Evolutionary conservation across 495 filamentous ascomycete species (phyloP), one percentile per base, ranked within the genome.

Genomic region (Talaromyces nanjingensis): DNA sequence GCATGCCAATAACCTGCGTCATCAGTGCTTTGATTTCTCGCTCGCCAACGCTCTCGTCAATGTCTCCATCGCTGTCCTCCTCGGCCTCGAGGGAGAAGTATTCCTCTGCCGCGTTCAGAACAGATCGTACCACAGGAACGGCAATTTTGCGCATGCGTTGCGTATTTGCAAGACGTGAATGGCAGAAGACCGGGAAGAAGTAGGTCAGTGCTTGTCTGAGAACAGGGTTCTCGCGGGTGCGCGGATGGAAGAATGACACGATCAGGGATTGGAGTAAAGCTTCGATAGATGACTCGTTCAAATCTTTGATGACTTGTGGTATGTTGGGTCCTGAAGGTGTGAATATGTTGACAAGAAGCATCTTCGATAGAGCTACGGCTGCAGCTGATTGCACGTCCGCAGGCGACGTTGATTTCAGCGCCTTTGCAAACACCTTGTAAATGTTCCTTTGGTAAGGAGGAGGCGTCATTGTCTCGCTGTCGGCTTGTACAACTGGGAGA

Each of bases 101-200:
- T 42, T 83, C 78, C 64, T 85, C 81, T 2, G 77, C 78, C 3
- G 80, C 72, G 42, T 76, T 75, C 16, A 85, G 68, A 2, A 88
- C 75, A 16, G 86, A 81, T 62, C 89, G 88, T 37, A 96, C 70
- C 0, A 91, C 86, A 29, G 85, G 81, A 5, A 91, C 81, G 5
- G 87, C 82, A 7, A 97, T 80, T 6, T 73, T 69, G 12, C 85
- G 84, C 91, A 98, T 93, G 24, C 88, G 80, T 27, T 86, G 81
- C 66, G 92, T 91, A 70, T 97, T 97, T 47, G 88, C 88, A 9
- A 86, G 71, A 11, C 88, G 81, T 25, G 87, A 90, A 72, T 93
- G 96, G 71, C 90, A 92, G 79, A 96, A 98, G 0, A 97, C 94
- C 0, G 94, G 94, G 67, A 98, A 82, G 81, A 97, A 98, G 73